phyloP scores from a whole-genome alignment of 768 basidiomycete species.

The Candolleomyces efflorescens region DNA sequence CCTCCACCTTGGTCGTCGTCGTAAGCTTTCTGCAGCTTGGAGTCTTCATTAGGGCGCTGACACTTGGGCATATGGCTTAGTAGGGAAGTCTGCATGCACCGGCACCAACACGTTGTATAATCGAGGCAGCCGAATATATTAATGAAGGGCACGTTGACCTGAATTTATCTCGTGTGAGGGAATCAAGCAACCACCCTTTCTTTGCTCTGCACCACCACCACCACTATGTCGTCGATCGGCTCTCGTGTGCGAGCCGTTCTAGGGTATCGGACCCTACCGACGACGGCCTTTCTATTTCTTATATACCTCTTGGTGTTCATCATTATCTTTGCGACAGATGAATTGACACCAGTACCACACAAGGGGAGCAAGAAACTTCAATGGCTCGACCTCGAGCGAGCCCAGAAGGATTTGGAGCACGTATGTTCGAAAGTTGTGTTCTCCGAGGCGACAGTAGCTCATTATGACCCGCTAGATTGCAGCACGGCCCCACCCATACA shows the following conservation, averaged over 20 bases:
- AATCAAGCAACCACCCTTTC: neutral
- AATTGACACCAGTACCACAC: constrained; percentile 38
- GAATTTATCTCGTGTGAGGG: neutral
- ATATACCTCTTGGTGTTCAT: constrained; percentile 46
- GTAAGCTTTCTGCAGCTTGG: too few species aligned
- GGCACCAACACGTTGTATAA: neutral
- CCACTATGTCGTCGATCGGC: neutral
- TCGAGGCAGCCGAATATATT: neutral
- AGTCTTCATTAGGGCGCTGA: too few species aligned
- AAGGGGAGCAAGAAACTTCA: constrained; percentile 26
- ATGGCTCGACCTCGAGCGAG: constrained; percentile 46
- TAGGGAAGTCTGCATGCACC: neutral
- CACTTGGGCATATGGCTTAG: too few species aligned
- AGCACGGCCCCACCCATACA: constrained; percentile 68
- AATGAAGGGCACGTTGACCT: constrained; percentile 1
- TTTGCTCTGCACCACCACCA: neutral
- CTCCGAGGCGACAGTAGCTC: neutral
- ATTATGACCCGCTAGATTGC: constrained; percentile 43
- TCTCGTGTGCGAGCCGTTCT: constrained; percentile 11
- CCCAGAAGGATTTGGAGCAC: constrained; percentile 54
- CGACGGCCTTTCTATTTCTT: constrained; percentile 36
- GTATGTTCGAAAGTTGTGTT: constrained; percentile 29
- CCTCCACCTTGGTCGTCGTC: too few species aligned
- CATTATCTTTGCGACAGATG: constrained; percentile 45
- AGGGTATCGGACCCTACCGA: constrained; percentile 23